phyloP scores from a whole-genome alignment of 2,329 filamentous ascomycete species.

The Lachnellula hyalina region DNA sequence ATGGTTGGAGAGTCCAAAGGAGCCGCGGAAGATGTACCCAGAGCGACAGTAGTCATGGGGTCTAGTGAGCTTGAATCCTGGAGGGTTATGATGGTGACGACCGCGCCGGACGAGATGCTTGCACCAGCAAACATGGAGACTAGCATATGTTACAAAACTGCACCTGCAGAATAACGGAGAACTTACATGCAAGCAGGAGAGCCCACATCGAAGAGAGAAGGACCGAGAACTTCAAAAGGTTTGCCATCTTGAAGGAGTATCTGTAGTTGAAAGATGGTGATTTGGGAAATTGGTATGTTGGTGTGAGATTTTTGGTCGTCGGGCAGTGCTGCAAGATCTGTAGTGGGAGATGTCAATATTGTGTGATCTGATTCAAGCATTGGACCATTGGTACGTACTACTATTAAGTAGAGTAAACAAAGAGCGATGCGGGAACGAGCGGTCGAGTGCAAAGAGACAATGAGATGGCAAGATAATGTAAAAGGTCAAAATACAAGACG shows the following conservation, averaged over 20 bases:
- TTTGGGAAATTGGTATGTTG: background rate
- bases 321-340: background rate
- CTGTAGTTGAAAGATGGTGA: background rate
- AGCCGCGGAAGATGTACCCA: too few species aligned
- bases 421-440: background rate
- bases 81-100: background rate
- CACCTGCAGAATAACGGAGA: background rate
- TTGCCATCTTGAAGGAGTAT: background rate
- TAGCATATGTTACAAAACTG: background rate
- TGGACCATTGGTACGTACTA: background rate
- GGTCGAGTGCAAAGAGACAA: background rate
- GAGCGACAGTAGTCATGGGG: background rate
- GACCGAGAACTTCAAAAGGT: background rate
- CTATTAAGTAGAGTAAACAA: background rate
- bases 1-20: too few species aligned
- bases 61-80: background rate
- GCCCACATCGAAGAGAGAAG: background rate
- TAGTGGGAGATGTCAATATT: background rate
- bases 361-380: background rate
- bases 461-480: background rate
- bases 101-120: background rate
- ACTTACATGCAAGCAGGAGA: background rate
- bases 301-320: too few species aligned
- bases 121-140: background rate
- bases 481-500: background rate